Conservation (phyloP, 225 moss, liverwort and hornwort genomes). For the Marchantia paleacea region DNA sequence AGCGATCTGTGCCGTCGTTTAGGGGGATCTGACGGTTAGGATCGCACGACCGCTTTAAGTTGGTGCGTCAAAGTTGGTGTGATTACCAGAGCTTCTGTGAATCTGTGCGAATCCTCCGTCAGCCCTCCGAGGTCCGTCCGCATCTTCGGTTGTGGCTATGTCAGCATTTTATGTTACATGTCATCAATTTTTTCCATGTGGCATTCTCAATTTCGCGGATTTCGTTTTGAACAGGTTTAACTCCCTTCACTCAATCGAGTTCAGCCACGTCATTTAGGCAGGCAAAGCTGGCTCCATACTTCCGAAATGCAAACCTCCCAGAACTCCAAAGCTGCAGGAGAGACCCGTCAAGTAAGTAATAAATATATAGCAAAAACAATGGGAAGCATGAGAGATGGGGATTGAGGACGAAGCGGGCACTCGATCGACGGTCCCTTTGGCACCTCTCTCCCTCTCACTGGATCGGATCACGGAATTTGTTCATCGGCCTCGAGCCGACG, state of each 20-base stretch:
- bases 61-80: background rate
- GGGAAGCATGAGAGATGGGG: background rate
- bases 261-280: background rate
- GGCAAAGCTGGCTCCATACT: slow-evolving; percentile 11
- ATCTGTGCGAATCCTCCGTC: background rate
- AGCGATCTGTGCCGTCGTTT: background rate
- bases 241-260: background rate
- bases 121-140: background rate
- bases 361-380: too few relatives aligned
- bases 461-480: too few relatives aligned
- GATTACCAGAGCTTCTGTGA: background rate
- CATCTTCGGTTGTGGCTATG: background rate
- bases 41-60: background rate
- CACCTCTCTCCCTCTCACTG: background rate
- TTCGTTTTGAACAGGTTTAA: background rate
- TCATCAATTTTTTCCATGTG: background rate
- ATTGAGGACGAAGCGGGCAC: too few relatives aligned
- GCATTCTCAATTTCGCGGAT: background rate
- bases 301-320: slow-evolving; percentile 9
- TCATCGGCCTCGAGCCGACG: too few relatives aligned
- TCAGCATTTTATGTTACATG: background rate
- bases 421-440: background rate
- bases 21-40: background rate
- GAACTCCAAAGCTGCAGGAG: background rate
- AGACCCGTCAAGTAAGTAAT: too few relatives aligned